Evolutionary conservation across 1,284 basidiomycete species (phyloP).

Genomic region (Schizophyllum amplum): DNA sequence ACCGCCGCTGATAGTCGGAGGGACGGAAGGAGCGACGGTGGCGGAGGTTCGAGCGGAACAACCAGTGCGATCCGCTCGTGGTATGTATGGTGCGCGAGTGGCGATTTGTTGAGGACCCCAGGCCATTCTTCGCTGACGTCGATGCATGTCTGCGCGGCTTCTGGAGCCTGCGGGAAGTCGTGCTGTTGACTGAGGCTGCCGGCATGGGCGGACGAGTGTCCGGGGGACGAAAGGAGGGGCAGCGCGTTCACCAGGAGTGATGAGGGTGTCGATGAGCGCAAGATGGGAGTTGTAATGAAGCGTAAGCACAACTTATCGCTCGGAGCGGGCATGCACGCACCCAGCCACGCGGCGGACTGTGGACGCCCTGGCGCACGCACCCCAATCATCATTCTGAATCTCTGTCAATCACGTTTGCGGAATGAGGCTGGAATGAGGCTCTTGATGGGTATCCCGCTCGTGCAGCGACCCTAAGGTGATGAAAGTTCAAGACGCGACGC

Average conservation of each 20-base stretch:
- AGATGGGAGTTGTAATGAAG: neutral
- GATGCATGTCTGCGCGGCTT: neutral
- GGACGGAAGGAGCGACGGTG: slow-evolving; percentile 52
- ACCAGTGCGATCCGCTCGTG: slow-evolving; percentile 42
- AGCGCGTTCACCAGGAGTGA: neutral
- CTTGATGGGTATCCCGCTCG: neutral
- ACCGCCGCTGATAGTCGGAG: slow-evolving; percentile 50
- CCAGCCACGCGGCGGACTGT: neutral
- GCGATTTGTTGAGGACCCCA: too few species aligned
- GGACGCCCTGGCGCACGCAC: neutral
- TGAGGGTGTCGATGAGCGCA: neutral
- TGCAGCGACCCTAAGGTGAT: neutral
- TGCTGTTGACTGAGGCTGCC: neutral
- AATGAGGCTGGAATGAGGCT: neutral
- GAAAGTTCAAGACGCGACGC: neutral
- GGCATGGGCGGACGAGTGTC: neutral
- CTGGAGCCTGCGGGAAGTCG: neutral
- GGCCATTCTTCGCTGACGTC: neutral
- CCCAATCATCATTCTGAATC: neutral
- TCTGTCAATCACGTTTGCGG: neutral
- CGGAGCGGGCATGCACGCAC: neutral
- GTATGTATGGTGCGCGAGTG: slow-evolving; percentile 11
- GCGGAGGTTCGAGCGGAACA: slow-evolving; percentile 66
- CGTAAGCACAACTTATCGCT: neutral
- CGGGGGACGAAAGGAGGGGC: neutral